Percentiles rank a stretch among this genome's conserved stretches.
Conservation (phyloP, 208 protist genomes). For the Wallacemonas sp. region DNA sequence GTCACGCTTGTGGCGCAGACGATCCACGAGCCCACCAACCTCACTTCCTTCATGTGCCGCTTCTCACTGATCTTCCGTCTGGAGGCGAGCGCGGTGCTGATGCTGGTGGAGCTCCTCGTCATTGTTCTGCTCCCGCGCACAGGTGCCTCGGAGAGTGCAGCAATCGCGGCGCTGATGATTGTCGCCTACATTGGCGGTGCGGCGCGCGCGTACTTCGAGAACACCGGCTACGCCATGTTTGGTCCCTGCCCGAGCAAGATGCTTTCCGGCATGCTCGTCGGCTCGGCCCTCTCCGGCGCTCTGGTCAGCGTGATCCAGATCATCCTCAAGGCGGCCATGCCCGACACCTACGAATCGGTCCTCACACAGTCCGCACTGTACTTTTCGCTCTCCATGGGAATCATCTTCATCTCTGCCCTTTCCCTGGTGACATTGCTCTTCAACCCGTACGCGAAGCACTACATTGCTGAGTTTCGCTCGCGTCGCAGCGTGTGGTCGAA, state of each 20-base stretch:
- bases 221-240: conserved; percentile 90
- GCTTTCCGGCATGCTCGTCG: conserved; percentile 71
- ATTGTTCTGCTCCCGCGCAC: conserved; percentile 60
- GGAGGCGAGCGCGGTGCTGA: conserved; percentile 39
- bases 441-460: conserved; percentile 63
- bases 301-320: conserved; percentile 77
- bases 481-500: conserved; percentile 45
- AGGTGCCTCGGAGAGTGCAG: conserved; percentile 33
- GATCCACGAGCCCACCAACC: conserved; percentile 65
- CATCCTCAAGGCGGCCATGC: conserved; percentile 69
- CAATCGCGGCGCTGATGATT: conserved; percentile 74
- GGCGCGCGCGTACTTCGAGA: conserved; percentile 83
- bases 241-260: conserved; percentile 70
- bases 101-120: conserved; percentile 68
- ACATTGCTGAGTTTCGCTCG: conserved; percentile 78
- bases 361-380: conserved; percentile 73
- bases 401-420: conserved; percentile 56
- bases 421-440: conserved; percentile 47
- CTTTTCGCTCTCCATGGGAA: conserved; percentile 66
- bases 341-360: conserved; percentile 43
- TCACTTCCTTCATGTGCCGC: conserved; percentile 74
- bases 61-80: conserved; percentile 74
- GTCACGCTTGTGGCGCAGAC: conserved; percentile 77
- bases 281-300: conserved; percentile 59
- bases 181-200: conserved; percentile 64